phyloP scores from a whole-genome alignment of 23 red algal genomes.

The Gracilaria gracilis region DNA sequence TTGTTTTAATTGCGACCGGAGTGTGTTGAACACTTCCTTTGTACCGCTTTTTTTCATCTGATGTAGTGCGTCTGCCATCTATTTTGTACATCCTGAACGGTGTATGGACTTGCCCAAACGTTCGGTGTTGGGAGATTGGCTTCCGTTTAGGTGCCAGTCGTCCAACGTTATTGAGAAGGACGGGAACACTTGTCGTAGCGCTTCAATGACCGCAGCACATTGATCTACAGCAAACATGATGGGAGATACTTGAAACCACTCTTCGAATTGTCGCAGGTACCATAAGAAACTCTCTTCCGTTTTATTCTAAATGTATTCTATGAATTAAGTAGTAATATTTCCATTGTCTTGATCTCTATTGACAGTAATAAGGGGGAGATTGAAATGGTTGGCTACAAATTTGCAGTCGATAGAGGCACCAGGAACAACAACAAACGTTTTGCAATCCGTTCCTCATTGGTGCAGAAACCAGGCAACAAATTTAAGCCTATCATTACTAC shows the following conservation, averaged over 20 bases:
- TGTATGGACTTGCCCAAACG: neutral
- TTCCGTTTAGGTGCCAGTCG: neutral
- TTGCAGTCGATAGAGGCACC: neutral
- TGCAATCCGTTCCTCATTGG: neutral
- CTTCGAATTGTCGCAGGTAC: neutral
- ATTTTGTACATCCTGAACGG: neutral
- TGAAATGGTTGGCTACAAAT: neutral
- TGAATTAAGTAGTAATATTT: neutral
- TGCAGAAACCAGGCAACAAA: neutral
- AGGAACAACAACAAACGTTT: neutral
- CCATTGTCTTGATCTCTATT: constrained; percentile 1
- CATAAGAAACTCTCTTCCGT: neutral
- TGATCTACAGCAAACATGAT: neutral
- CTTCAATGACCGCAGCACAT: neutral
- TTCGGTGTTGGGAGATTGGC: neutral
- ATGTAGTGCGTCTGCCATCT: neutral
- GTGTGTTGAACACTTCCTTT: neutral
- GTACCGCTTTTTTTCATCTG: neutral
- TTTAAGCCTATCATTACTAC: too few relatives aligned
- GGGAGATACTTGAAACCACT: neutral
- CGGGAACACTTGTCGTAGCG: neutral
- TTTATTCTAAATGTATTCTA: neutral
- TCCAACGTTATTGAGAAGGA: neutral
- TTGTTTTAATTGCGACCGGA: too few relatives aligned
- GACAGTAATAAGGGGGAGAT: neutral